Conservation (phyloP, 306 rosid genomes). For the Herpetospermum pedunculosum region DNA sequence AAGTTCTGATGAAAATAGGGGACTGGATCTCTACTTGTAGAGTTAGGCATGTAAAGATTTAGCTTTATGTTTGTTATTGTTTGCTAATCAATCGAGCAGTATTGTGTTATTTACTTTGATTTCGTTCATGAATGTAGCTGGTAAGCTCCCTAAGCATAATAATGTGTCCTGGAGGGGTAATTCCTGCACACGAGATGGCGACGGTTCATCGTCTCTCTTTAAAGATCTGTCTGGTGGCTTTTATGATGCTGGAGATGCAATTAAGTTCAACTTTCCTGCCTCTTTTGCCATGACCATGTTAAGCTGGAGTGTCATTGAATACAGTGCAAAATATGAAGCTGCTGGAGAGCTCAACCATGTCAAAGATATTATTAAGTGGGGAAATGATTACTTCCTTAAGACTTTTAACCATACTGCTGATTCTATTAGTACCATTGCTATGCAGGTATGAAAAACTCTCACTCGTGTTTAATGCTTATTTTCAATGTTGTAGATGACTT, state of each 20-base stretch:
- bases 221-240: constrained; percentile 83
- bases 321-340: constrained; percentile 84
- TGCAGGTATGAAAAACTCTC: constrained; percentile 42
- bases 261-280: constrained; percentile 80
- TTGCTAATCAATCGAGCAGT: not conserved
- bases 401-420: constrained; percentile 85
- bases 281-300: constrained; percentile 81
- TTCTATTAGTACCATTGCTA: constrained; percentile 35
- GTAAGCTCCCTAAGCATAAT: constrained; percentile 86
- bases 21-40: not conserved
- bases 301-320: constrained; percentile 98
- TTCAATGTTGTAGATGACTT: not conserved
- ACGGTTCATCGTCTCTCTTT: constrained; percentile 19
- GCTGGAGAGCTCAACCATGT: constrained; percentile 80
- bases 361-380: constrained; percentile 88
- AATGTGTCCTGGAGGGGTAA: constrained; percentile 97
- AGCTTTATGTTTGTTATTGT: not conserved
- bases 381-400: constrained; percentile 84
- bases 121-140: constrained; percentile 36
- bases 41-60: not conserved
- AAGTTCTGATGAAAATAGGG: not conserved
- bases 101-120: not conserved
- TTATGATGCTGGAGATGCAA: constrained; percentile 96
- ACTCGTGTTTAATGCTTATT: not conserved
- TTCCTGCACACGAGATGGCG: constrained; percentile 65